Base-by-base conservation (phyloP, 352 stramenopile genomes). In the Pythium guiyangense region DNA sequence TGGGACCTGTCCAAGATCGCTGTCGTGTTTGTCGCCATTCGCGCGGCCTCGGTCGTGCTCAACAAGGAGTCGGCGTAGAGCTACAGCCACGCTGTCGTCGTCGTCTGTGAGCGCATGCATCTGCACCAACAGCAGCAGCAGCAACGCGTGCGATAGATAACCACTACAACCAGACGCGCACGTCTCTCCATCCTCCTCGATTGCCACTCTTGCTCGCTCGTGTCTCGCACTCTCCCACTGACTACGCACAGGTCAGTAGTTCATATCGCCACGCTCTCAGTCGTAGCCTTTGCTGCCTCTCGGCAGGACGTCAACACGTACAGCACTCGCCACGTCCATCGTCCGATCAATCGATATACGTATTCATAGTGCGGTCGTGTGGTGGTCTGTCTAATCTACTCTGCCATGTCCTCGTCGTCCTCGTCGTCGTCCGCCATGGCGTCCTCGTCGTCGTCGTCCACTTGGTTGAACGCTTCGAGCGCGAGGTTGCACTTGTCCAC, bases 401-500 rank as follows among this genome's bases (percentile, higher is more conserved):
- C 57, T 53, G 65, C 55, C 56, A 60, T 77, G 62, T 88, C 82
- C 58, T 81, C 72, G 58, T 86, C 58, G 44, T 77, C 74, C 51
- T 79, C 58, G 44, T 75, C 73, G 6, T 72, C 63, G 25, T 70
- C 69, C 14, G 76, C 70, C 14, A 62, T 73, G 54, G 75, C 71
- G 26, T 73, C 75, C 20, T 88, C 75, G 17, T 74, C 66, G 1
- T 79, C 73, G 0, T 74, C 71, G 17, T 81, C 73, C 9, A 64
- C 59, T 34, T 77, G 62, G 55, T 81, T 84, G 54, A 94, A 91
- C 37, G 84, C 83, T 49, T 91, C 81, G 77, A 92, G 75, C 66
- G 84, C 81, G 40, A 90, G 51, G 62, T 90, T 89, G 63, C 84
- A 94, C 70, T 94, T 94, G 29, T 90, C 73, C 42, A 74, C 71